Conservation (phyloP, 106 monocot species). For the Dendrobium officinale region DNA sequence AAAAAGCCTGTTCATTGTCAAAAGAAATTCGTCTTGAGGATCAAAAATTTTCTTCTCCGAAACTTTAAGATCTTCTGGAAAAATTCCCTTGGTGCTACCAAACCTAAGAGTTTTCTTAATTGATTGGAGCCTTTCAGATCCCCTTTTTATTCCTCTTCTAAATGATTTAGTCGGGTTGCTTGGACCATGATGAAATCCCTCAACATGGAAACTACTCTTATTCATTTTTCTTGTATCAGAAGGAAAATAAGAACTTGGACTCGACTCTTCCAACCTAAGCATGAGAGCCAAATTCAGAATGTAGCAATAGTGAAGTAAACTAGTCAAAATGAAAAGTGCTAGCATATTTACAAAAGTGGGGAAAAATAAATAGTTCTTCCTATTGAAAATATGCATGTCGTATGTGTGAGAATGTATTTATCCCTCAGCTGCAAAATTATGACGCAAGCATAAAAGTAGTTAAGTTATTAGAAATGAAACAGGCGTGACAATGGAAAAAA, state of each 20-base stretch:
- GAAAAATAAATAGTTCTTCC: background rate
- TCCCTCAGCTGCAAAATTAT: background rate
- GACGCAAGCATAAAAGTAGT: background rate
- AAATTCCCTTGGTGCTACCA: conserved; percentile 63
- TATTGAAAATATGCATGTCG: background rate
- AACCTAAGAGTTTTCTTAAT: conserved; percentile 49
- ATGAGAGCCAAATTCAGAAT: background rate
- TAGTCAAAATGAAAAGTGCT: background rate
- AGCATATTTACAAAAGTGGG: background rate
- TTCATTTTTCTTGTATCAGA: conserved; percentile 47
- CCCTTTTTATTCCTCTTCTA: conserved; percentile 38
- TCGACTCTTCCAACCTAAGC: conserved; percentile 72
- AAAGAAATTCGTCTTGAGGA: conserved; percentile 70
- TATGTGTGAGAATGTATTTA: background rate
- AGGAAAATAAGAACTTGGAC: conserved; percentile 32
- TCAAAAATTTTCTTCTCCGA: conserved; percentile 79
- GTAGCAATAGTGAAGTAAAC: background rate
- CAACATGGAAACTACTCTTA: conserved; percentile 46
- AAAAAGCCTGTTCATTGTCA: conserved; percentile 67
- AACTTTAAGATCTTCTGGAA: conserved; percentile 68
- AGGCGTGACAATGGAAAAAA: background rate
- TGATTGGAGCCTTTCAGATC: conserved; percentile 55
- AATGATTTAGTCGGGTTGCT: conserved; percentile 38
- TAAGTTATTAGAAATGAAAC: background rate
- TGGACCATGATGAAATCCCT: conserved; percentile 32